Evolutionary conservation across 495 filamentous ascomycete species (phyloP).

Genomic region (Pseudoneurospora amorphoporcata): DNA sequence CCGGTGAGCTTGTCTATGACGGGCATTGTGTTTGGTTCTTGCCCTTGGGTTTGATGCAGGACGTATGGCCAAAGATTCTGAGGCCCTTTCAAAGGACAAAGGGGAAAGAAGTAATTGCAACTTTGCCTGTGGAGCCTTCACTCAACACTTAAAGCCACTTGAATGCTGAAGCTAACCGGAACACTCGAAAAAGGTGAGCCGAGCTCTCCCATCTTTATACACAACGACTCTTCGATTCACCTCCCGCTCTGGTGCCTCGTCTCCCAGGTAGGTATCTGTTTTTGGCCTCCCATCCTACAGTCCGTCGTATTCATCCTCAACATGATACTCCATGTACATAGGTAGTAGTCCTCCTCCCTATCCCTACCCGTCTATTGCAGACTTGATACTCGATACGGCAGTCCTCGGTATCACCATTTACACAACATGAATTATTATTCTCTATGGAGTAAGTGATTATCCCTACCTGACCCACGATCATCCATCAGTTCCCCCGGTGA

Average conservation of each 20-base stretch:
- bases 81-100: neutral
- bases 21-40: neutral
- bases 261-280: neutral
- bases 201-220: neutral
- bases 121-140: neutral
- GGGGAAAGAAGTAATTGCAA: neutral
- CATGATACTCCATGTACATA: neutral
- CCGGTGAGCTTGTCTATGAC: neutral
- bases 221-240: neutral
- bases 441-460: neutral
- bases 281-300: neutral
- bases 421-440: neutral
- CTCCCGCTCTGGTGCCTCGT: no score
- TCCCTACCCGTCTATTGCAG: neutral
- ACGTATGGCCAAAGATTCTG: neutral
- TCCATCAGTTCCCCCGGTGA: neutral
- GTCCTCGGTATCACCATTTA: neutral
- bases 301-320: neutral
- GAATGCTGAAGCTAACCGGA: neutral
- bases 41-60: neutral
- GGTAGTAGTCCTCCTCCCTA: neutral
- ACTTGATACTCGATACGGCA: neutral
- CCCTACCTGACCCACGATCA: neutral
- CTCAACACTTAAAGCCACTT: neutral
- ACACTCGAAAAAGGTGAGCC: neutral